These are phyloP conservation scores for Citrus cavaleriei DNA, from an alignment of 345 rosid genomes.

Conservation along the genomic window DNA sequence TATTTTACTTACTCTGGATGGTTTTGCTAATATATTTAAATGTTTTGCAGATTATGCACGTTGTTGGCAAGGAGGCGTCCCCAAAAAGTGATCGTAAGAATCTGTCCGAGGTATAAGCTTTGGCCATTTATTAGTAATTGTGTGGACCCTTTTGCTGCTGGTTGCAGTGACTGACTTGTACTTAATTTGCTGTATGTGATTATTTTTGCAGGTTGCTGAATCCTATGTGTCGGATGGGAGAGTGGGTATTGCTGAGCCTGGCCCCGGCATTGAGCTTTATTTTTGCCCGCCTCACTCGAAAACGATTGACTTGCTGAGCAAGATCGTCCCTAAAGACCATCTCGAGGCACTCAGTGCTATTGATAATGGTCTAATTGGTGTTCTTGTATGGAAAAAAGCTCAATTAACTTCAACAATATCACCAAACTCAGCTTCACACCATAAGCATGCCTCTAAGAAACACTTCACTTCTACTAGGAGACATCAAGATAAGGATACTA, in stretches of 20 bases:
- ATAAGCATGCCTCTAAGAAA: constrained; percentile 54
- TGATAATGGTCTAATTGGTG: constrained; percentile 83
- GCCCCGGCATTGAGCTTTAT: constrained; percentile 74
- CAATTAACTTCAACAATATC: constrained; percentile 44
- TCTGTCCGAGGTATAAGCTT: constrained; percentile 51
- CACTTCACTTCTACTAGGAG: constrained; percentile 38
- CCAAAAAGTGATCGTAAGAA: constrained; percentile 52
- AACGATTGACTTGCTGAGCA: constrained; percentile 56
- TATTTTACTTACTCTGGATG: background rate
- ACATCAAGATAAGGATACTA: constrained; percentile 39
- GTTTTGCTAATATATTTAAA: background rate
- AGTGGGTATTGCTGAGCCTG: constrained; percentile 90
- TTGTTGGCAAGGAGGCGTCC: constrained; percentile 61
- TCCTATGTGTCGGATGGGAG: constrained; percentile 72
- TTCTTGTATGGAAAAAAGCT: constrained; percentile 91
- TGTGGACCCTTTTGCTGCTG: background rate
- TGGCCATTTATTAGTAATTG: background rate
- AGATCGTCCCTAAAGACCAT: constrained; percentile 69
- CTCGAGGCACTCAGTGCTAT: constrained; percentile 53
- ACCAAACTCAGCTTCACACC: constrained; percentile 48
- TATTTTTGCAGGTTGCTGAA: constrained; percentile 55
- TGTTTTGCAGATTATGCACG: constrained; percentile 64
- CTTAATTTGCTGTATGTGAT: background rate
- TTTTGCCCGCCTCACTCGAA: constrained; percentile 75
- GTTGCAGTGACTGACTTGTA: background rate